phyloP scores from a whole-genome alignment of 371 early-diverging fungal genomes.

The Mucor plumbeus region DNA sequence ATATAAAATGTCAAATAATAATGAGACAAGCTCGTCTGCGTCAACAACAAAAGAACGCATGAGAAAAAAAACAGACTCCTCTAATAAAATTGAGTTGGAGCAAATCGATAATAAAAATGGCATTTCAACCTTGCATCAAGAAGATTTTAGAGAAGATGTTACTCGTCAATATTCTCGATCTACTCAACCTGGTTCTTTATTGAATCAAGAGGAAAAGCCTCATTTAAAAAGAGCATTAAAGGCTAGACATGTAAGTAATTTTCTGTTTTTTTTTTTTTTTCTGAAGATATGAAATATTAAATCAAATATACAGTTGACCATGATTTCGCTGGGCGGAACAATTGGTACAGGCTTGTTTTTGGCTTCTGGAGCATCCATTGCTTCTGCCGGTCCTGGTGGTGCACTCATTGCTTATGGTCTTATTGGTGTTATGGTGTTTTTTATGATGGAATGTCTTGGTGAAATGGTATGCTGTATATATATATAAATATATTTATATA shows the following conservation, averaged over 20 bases:
- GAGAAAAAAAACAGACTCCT: constrained; percentile 1
- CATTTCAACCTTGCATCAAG: not conserved
- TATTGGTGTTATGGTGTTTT: constrained; percentile 83
- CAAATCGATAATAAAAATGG: constrained; percentile 1
- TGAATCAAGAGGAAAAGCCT: constrained; percentile 14
- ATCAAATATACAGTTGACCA: constrained; percentile 52
- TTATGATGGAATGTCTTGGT: constrained; percentile 82
- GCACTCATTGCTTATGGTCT: constrained; percentile 75
- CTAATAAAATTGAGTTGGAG: constrained; percentile 5
- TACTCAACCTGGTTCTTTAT: constrained; percentile 9
- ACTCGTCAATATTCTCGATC: constrained; percentile 14
- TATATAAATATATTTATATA: not conserved
- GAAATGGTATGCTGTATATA: constrained; percentile 68
- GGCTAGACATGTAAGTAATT: constrained; percentile 30
- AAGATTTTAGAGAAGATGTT: constrained; percentile 6
- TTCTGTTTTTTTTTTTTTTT: not conserved
- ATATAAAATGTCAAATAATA: not conserved
- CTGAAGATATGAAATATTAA: no score
- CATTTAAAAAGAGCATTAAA: constrained; percentile 28
- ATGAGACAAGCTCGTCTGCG: not conserved
- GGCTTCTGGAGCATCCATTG: constrained; percentile 80
- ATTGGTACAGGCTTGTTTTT: constrained; percentile 89
- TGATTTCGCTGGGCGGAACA: constrained; percentile 84
- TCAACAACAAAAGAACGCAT: not conserved
- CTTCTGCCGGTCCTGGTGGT: constrained; percentile 84